A percentile compares a stretch with the other conserved stretches of the same genome.
Evolutionary conservation across 2,329 filamentous ascomycete genomes (phyloP).

Genomic region (Shiraia sp.): DNA sequence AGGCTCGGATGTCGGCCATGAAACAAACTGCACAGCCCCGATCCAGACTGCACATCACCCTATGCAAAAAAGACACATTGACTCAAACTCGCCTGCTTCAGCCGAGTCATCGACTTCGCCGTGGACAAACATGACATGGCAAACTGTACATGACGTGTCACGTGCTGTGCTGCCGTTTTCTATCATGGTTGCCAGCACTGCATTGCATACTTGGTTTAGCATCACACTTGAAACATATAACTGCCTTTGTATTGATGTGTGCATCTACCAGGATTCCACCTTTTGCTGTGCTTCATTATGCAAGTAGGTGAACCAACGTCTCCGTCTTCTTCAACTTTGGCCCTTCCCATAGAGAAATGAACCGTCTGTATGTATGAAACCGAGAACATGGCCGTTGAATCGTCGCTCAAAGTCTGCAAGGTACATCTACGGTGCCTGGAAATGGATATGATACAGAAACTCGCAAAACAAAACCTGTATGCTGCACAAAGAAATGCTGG

Average conservation of each 20-base stretch:
- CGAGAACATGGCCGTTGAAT: slow-evolving; percentile 14
- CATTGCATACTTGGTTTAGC: no score
- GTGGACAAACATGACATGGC: background rate
- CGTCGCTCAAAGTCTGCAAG: slow-evolving; percentile 14
- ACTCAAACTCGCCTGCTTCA: background rate
- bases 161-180: slow-evolving; percentile 1
- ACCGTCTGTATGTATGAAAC: slow-evolving; percentile 8
- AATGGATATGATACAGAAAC: slow-evolving; percentile 36
- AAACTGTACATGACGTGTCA: background rate
- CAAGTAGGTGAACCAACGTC: slow-evolving; percentile 34
- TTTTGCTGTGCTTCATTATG: slow-evolving; percentile 31
- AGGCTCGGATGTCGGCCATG: slow-evolving; percentile 12
- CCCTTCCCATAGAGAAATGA: slow-evolving; percentile 10
- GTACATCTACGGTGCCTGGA: slow-evolving; percentile 22
- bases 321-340: slow-evolving; percentile 12
- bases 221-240: background rate
- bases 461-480: slow-evolving; percentile 7
- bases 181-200: background rate
- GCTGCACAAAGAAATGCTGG: slow-evolving; percentile 29
- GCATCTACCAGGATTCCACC: slow-evolving; percentile 18
- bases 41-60: slow-evolving; percentile 1
- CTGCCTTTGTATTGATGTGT: slow-evolving; percentile 27
- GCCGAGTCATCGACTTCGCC: background rate
- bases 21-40: slow-evolving; percentile 11
- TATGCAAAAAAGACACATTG: slow-evolving; percentile 3